Conservation (phyloP, 352 stramenopile genomes). For the Aphanomyces euteiches region DNA sequence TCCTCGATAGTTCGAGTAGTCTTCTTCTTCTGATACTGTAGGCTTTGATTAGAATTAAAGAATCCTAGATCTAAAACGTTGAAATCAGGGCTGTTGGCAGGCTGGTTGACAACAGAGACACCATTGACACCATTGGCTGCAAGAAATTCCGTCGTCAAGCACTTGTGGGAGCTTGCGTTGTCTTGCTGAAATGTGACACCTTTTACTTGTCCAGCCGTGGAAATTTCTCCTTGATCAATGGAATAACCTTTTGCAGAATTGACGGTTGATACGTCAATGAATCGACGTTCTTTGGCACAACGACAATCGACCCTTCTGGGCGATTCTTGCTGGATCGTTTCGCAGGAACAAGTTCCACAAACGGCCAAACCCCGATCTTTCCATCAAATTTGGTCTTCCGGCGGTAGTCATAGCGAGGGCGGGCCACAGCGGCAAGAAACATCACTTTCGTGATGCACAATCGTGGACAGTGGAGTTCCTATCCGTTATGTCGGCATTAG, state of each 20-base stretch:
- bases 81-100: background rate
- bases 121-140: background rate
- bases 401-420: too few species aligned
- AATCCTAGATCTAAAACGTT: conserved; percentile 4
- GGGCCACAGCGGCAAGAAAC: too few species aligned
- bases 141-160: background rate
- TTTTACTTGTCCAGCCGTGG: background rate
- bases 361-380: too few species aligned
- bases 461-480: too few species aligned
- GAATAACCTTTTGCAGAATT: too few species aligned
- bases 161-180: background rate
- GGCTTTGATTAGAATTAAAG: conserved; percentile 17
- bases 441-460: too few species aligned
- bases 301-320: too few species aligned
- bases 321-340: too few species aligned
- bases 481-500: background rate
- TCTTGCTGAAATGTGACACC: conserved; percentile 4
- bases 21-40: conserved; percentile 25
- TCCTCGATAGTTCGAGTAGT: conserved; percentile 1
- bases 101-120: background rate
- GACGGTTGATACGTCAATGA: too few species aligned
- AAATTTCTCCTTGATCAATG: conserved; percentile 1
- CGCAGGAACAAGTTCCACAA: too few species aligned
- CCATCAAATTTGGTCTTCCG: too few species aligned
- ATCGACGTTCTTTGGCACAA: too few species aligned